Conservation (phyloP, 179 eudicot species). For the Corrigiola litoralis region DNA sequence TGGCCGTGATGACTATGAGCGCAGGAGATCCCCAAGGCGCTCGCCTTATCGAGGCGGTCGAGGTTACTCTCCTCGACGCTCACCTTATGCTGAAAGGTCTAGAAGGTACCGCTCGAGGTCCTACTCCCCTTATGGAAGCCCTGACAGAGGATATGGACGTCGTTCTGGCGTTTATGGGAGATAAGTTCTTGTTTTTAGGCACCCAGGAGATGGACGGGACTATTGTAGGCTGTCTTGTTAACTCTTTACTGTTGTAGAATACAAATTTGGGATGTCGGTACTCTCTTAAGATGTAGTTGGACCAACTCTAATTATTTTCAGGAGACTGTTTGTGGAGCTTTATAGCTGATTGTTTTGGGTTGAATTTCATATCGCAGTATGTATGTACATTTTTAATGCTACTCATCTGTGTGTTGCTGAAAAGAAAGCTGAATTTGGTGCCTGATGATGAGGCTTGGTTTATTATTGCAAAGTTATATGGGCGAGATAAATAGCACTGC, state of each 20-base stretch:
- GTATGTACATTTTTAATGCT: no score
- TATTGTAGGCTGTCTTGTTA: background rate
- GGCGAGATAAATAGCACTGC: no score
- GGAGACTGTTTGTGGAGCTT: background rate
- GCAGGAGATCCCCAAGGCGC: constrained; percentile 85
- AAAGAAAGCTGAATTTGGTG: no score
- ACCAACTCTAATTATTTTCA: background rate
- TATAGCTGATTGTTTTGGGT: no score
- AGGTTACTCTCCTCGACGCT: constrained; percentile 66
- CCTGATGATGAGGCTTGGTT: no score
- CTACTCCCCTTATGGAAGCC: constrained; percentile 78
- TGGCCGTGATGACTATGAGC: constrained; percentile 78
- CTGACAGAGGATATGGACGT: constrained; percentile 51
- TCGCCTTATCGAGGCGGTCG: constrained; percentile 71
- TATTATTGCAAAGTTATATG: no score
- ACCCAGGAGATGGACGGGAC: background rate
- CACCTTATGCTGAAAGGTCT: constrained; percentile 77
- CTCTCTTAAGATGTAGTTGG: background rate
- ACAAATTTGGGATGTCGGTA: background rate
- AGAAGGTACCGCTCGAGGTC: constrained; percentile 88
- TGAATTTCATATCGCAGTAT: no score
- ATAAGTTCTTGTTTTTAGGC: constrained; percentile 13
- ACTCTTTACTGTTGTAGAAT: background rate
- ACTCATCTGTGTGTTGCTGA: no score
- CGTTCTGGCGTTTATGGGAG: constrained; percentile 42